Evolutionary conservation across 1,284 basidiomycete species (phyloP).

Genomic region (Trametes pubescens): DNA sequence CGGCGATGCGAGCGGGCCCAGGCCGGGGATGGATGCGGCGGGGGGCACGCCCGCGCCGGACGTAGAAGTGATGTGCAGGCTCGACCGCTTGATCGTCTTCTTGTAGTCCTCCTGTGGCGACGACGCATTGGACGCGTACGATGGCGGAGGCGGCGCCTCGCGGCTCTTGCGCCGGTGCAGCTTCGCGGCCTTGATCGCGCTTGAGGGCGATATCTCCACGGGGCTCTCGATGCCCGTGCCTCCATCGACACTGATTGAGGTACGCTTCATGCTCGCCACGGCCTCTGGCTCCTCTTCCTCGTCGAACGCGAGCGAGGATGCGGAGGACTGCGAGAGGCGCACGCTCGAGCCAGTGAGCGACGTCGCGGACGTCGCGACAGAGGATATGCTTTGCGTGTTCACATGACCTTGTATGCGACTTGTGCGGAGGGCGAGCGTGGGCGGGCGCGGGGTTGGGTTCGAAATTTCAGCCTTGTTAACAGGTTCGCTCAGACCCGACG

Average conservation of each 20-base stretch:
- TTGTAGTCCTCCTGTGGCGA: slow-evolving; percentile 19
- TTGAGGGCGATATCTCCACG: slow-evolving; percentile 35
- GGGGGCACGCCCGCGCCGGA: slow-evolving; percentile 37
- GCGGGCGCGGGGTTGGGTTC: slow-evolving; percentile 12
- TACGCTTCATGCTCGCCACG: slow-evolving; percentile 12
- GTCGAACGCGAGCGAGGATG: slow-evolving; percentile 51
- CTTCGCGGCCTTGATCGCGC: slow-evolving; percentile 32
- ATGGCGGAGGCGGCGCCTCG: slow-evolving; percentile 31
- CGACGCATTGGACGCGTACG: slow-evolving; percentile 12
- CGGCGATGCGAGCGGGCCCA: slow-evolving; percentile 37
- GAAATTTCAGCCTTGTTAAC: slow-evolving; percentile 1
- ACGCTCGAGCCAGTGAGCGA: slow-evolving; percentile 39
- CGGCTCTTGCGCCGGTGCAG: slow-evolving; percentile 43
- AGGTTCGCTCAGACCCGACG: slow-evolving; percentile 37
- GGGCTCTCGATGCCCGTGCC: slow-evolving; percentile 32
- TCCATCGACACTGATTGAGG: slow-evolving; percentile 29
- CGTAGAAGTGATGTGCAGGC: slow-evolving; percentile 24
- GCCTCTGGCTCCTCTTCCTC: slow-evolving; percentile 40
- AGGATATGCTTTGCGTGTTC: slow-evolving; percentile 38
- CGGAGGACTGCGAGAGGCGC: slow-evolving; percentile 55
- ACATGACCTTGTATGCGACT: slow-evolving; percentile 28
- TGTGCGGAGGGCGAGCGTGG: slow-evolving; percentile 17
- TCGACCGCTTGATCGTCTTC: slow-evolving; percentile 34
- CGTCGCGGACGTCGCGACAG: slow-evolving; percentile 38
- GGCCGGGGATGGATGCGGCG: slow-evolving; percentile 43